phyloP scores from a whole-genome alignment of 495 filamentous ascomycete species.

The Penicillium cinerascens region DNA sequence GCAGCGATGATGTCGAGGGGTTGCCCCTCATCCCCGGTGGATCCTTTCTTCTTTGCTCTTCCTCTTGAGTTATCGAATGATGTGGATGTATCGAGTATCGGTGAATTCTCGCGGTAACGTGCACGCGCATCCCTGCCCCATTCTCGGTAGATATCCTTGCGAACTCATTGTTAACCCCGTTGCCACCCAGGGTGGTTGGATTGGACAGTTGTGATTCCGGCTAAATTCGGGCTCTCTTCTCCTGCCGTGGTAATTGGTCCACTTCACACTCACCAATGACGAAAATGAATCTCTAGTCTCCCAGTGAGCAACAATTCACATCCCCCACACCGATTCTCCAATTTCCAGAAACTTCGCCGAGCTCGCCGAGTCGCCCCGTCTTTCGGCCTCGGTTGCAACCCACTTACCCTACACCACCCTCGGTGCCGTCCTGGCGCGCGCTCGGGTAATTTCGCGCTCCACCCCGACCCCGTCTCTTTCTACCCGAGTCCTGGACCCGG shows the following conservation, averaged over 20 bases:
- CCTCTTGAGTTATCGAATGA: background rate
- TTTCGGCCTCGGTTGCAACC: background rate
- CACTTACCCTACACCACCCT: background rate
- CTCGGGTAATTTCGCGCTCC: constrained; percentile 20
- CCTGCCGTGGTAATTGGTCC: background rate
- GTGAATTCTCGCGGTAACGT: background rate
- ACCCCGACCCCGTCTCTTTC: constrained; percentile 6
- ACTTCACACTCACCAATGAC: background rate
- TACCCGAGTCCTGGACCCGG: constrained; percentile 14
- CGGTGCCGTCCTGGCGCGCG: constrained; percentile 3
- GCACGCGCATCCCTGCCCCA: background rate
- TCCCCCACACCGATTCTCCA: background rate
- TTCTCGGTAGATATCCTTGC: background rate
- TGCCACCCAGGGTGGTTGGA: background rate
- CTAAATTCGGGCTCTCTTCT: constrained; percentile 15
- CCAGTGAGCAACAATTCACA: background rate
- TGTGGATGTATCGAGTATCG: background rate
- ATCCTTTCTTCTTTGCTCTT: background rate
- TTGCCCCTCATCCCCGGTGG: constrained; percentile 6
- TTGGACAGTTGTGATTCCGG: constrained; percentile 8
- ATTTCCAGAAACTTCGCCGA: constrained; percentile 14
- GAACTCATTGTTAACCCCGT: background rate
- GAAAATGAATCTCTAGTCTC: background rate
- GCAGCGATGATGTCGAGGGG: constrained; percentile 20
- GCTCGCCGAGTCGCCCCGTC: background rate